These are phyloP conservation scores for Simplicillium aogashimaense DNA, from an alignment of 2,329 filamentous ascomycete genomes.

Conservation along the genomic window DNA sequence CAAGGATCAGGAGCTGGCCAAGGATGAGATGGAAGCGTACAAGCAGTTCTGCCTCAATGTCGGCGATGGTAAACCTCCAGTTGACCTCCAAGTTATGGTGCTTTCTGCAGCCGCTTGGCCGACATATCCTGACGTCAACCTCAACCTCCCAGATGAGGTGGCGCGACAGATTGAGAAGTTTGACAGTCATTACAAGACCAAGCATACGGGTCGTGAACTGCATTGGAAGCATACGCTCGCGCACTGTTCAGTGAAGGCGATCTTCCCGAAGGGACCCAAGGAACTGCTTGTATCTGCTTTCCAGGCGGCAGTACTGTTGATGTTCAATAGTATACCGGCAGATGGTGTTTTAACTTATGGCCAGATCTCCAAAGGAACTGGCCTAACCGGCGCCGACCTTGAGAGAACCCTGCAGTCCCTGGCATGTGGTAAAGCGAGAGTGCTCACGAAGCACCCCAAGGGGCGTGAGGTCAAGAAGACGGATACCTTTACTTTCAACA, in stretches of 20 bases:
- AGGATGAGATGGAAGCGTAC: conserved; percentile 88
- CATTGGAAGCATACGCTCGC: conserved; percentile 91
- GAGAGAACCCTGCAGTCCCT: conserved; percentile 89
- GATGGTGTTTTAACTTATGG: conserved; percentile 62
- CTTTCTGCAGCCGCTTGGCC: conserved; percentile 92
- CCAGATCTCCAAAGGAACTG: conserved; percentile 66
- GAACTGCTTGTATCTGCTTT: conserved; percentile 87
- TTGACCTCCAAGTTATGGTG: conserved; percentile 72
- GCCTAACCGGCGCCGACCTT: conserved; percentile 67
- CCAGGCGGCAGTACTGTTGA: conserved; percentile 80
- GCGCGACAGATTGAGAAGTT: conserved; percentile 71
- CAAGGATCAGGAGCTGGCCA: conserved; percentile 88
- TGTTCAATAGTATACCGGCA: conserved; percentile 65
- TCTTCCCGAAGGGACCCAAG: conserved; percentile 71
- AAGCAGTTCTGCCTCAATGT: conserved; percentile 55
- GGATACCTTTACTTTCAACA: conserved; percentile 81
- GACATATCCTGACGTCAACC: conserved; percentile 64
- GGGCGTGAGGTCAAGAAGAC: conserved; percentile 67
- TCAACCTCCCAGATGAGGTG: conserved; percentile 69
- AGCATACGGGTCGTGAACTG: conserved; percentile 79
- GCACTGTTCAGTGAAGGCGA: conserved; percentile 76
- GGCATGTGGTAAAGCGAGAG: conserved; percentile 79
- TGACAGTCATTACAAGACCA: conserved; percentile 75
- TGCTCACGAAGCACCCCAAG: conserved; percentile 77
- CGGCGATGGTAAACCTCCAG: conserved; percentile 31